Conservation (phyloP, 1,284 basidiomycete genomes). For the Cerrena zonata region DNA sequence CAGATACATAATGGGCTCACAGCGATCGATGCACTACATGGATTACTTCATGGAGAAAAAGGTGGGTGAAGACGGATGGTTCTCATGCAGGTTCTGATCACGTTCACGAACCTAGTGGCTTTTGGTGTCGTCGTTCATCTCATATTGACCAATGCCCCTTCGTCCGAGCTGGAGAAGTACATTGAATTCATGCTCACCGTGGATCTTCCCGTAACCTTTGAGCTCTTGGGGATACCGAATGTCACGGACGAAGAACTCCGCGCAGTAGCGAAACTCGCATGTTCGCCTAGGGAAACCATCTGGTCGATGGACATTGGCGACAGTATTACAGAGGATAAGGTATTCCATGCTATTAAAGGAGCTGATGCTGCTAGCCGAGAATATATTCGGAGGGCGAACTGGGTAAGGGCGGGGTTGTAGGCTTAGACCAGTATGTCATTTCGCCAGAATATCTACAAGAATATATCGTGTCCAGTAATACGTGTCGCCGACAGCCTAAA, state of each 20-base stretch:
- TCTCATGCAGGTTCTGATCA: neutral
- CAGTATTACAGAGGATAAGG: slow-evolving; percentile 25
- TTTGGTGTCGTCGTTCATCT: slow-evolving; percentile 32
- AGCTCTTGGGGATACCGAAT: slow-evolving; percentile 26
- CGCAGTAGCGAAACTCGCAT: slow-evolving; percentile 25
- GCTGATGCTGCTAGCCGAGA: slow-evolving; percentile 27
- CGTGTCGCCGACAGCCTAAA: too few relatives aligned
- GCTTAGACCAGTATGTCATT: too few relatives aligned
- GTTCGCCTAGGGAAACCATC: slow-evolving; percentile 28
- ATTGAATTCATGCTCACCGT: slow-evolving; percentile 30
- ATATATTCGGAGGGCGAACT: slow-evolving; percentile 22
- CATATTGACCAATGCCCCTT: slow-evolving; percentile 24
- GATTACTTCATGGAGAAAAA: slow-evolving; percentile 30
- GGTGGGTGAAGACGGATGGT: slow-evolving; percentile 15
- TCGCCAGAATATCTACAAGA: too few relatives aligned
- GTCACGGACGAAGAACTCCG: slow-evolving; percentile 27
- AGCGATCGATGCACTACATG: slow-evolving; percentile 27
- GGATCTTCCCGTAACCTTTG: slow-evolving; percentile 29
- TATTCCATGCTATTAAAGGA: slow-evolving; percentile 28
- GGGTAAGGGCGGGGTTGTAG: slow-evolving; percentile 8
- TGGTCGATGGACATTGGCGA: slow-evolving; percentile 26
- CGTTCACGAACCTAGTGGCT: slow-evolving; percentile 17
- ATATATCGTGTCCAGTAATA: too few relatives aligned
- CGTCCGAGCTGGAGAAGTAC: slow-evolving; percentile 28
- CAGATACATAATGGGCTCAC: slow-evolving; percentile 32